Evolutionary conservation across 345 rosid genomes (phyloP), one percentile per base, ranked within the genome.

Genomic region (Syzygium aqueum): DNA sequence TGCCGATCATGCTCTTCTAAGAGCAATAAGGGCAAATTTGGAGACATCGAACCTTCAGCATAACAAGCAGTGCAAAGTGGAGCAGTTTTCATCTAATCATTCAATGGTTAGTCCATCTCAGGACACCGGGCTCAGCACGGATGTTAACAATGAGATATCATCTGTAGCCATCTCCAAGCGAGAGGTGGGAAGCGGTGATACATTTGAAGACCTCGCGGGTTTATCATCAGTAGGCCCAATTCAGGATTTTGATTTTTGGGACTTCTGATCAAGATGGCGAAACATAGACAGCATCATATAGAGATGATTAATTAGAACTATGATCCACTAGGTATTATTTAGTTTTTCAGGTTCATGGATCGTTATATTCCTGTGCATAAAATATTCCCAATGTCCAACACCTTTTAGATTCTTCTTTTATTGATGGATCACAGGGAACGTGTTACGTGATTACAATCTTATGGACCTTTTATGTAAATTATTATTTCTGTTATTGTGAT

Each of bases 41-140:
- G 86, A 59, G 46, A 16, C 59, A 46, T 37, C 86, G 27, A 56
- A 51, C 80, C 80, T 22, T 25, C 80, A 37, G 1, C 25, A 37
- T 9, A 30, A 33, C 46, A 33, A 51, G 40, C 89, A 85, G 84
- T 91, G 95, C 93, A 94, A 92, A 88, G 88, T 86, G 65, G 95
- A 94, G 89, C 95, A 91, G 84, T 91, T 92, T 73, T 93, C 96
- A 1, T 94, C 95, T 0, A 93, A 92, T 53, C 97, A 93, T 17
- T 92, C 96, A 0, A 80, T 93, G 91, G 90, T 92, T 22, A 94
- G 92, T 87, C 93, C 61, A 8, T 94, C 97, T 14, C 95, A 93
- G 49, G 97, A 95, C 28, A 95, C 97, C n/a, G 93, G 94, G 51
- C 89, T 92, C 33, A 93, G 97, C 90, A 88, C 95, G 8, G 97